Base-by-base conservation (phyloP, 257 asterid species). In the Eustoma russellianum region DNA sequence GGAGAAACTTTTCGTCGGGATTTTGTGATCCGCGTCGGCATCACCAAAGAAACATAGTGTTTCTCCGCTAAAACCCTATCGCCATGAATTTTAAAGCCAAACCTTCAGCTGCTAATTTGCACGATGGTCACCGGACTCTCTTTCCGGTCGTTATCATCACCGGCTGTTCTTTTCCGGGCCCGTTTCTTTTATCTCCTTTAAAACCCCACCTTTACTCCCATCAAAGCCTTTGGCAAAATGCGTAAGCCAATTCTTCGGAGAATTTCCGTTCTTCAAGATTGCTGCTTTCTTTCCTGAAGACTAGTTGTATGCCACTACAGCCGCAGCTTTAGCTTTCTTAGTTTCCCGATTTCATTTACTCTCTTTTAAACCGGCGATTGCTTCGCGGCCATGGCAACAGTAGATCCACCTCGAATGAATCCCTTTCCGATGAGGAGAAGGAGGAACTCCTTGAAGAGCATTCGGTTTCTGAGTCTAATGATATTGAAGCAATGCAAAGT, bases 381-480 rank as follows among this genome's bases (percentile, higher is more conserved):
- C 77, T 3, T 38, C 59, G 15, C 62, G 61, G 13, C 52, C 49
- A 18, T 17, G 6, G 5, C 67, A 0, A n/a, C 63, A 6, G 62
- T 52, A 15, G 83, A 60, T 15, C 78, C 17, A 19, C 73, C 2
- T 65, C 59, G 2, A 48, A 59, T 15, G 50, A 38, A 38, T 7
- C 43, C 43, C 43, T 57, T 19, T 18, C 41, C 17, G 80, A 71
- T 7, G 83, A 72, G 13, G 93, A 77, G 55, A 80, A 16, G 24
- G 95, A 83, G 50, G 80, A 68, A 7, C 13, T 33, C 4, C 56
- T 82, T 2, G 91, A 88, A 28, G 74, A 79, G 6, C 67, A 73
- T 19, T 50, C 85, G 75, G 46, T 51, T 40, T 73, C 79, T 0
- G 70, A 74, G 55, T 95, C 97, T 1, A 1, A 65, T 55, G 95